Base-by-base conservation (phyloP, 495 filamentous ascomycete genomes). In the Staphylotrichum tortipilum region DNA sequence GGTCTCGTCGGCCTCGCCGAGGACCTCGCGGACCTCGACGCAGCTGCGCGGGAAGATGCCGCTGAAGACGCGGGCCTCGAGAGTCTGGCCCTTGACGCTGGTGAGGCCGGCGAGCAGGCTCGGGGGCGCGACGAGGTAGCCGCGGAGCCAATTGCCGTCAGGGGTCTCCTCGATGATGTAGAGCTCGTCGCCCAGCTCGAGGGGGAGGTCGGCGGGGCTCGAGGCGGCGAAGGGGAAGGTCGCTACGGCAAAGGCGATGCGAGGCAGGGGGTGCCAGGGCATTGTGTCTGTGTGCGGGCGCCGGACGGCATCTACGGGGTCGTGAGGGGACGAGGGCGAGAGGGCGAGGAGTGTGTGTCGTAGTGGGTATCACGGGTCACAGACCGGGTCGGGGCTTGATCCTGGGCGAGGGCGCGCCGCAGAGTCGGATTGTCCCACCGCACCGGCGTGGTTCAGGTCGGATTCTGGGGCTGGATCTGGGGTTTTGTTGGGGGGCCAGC, bases 211-310 rank as follows among this genome's bases (percentile, higher is more conserved):
- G 58, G 87, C 87, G 24, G 90, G 82, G 49, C 81, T 84, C 28
- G 85, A 83, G 40, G 92, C 85, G 50, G 82, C 78, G 70, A 97
- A 98, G 26, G 92, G 92, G 64, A 89, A 91, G 53, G 82, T 86
- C 65, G 90, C 91, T 65, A 98, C 85, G 53, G 91, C 94, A 71
- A 96, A 97, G 58, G 89, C 92, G 73, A 98, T 96, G 58, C 88
- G 89, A 68, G 90, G 89, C 66, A 98, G 79, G 52, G 92, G 89
- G 77, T 83, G 80, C 92, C 92, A 98, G 78, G 89, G 88, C 90
- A 96, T 96, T 66, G 63, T 64, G 56, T 43, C 53, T 26, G 46
- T n/a, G n/a, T n/a, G n/a, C n/a, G n/a, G n/a, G n/a, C n/a, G 28
- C 51, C 47, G 55, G 54, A 58, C 59, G 52, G 60, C 62, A 65